A percentile compares a stretch with the other conserved stretches of the same genome.
Evolutionary conservation across 371 early-diverging fungal species (phyloP).

Genomic region (Mucor irregularis): DNA sequence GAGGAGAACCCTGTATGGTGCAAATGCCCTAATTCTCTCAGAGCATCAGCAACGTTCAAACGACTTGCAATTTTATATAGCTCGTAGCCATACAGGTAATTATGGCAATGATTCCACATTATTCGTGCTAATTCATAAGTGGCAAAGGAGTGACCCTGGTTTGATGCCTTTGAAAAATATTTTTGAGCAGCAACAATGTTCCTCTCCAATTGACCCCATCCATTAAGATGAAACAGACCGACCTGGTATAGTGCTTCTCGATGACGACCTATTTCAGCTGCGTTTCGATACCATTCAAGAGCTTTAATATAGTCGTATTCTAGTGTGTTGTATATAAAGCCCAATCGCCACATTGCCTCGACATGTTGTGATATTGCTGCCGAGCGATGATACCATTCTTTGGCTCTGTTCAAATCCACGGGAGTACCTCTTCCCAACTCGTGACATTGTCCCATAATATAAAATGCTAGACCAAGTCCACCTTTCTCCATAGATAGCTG

Average conservation of each 20-base stretch:
- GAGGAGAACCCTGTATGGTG: conserved; percentile 18
- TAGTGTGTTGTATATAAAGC: conserved; percentile 17
- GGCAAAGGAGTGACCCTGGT: conserved; percentile 32
- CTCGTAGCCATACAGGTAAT: conserved; percentile 13
- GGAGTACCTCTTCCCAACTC: conserved; percentile 18
- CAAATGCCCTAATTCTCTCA: conserved; percentile 22
- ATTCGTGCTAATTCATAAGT: conserved; percentile 28
- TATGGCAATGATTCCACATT: conserved; percentile 26
- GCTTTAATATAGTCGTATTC: conserved; percentile 18
- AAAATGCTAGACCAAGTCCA: conserved; percentile 16
- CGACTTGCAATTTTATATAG: conserved; percentile 16
- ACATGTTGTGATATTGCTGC: conserved; percentile 7
- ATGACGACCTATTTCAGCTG: conserved; percentile 29
- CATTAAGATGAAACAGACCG: conserved; percentile 32
- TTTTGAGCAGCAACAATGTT: conserved; percentile 28
- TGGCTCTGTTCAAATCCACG: conserved; percentile 1
- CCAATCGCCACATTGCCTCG: conserved; percentile 30
- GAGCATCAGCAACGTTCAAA: conserved; percentile 16
- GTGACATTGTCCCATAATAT: conserved; percentile 24
- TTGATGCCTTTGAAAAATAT: conserved; percentile 33
- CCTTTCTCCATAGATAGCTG: neutral
- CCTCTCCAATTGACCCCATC: conserved; percentile 25
- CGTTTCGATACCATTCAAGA: conserved; percentile 32
- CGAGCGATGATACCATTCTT: conserved; percentile 12
- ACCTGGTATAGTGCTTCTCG: conserved; percentile 35